Conservation (phyloP, 73 alveolate genomes). For the Tetrahymena malaccensis region DNA sequence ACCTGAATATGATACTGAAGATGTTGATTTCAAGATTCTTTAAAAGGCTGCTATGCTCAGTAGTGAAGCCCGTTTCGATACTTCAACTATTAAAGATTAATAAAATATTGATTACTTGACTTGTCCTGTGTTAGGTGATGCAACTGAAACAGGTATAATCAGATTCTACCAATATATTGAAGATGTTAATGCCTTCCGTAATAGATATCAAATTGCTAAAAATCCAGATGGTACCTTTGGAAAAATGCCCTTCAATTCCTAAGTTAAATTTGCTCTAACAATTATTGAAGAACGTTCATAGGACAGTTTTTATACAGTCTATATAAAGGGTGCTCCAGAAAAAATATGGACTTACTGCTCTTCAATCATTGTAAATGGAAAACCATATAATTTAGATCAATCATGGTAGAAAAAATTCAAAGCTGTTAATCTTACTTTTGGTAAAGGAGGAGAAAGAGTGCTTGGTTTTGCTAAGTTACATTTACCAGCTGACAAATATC, state of each 20-base stretch:
- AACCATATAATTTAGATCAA: constrained; percentile 38
- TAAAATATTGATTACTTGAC: background rate
- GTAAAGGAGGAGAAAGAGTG: constrained; percentile 67
- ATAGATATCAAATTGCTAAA: background rate
- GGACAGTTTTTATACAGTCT: constrained; percentile 7
- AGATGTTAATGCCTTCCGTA: background rate
- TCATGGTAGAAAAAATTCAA: constrained; percentile 47
- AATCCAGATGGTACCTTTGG: background rate
- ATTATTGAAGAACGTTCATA: constrained; percentile 1
- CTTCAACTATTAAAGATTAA: background rate
- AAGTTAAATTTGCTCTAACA: constrained; percentile 12
- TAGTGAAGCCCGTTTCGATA: constrained; percentile 17
- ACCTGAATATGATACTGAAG: constrained; percentile 3
- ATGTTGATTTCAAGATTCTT: background rate
- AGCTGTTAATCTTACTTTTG: constrained; percentile 59
- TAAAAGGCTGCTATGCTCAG: background rate
- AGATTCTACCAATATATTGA: constrained; percentile 8
- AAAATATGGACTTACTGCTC: constrained; percentile 75
- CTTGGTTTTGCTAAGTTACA: constrained; percentile 60
- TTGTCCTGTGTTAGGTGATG: constrained; percentile 15
- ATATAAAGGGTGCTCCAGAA: constrained; percentile 94
- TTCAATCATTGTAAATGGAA: constrained; percentile 44
- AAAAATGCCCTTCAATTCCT: constrained; percentile 14
- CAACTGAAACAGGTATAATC: constrained; percentile 16
- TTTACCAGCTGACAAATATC: constrained; percentile 44